Percentiles rank a stretch among this genome's conserved stretches.
These are phyloP conservation scores for Ormosia emarginata DNA, from an alignment of 306 rosid genomes.

Conservation along the genomic window DNA sequence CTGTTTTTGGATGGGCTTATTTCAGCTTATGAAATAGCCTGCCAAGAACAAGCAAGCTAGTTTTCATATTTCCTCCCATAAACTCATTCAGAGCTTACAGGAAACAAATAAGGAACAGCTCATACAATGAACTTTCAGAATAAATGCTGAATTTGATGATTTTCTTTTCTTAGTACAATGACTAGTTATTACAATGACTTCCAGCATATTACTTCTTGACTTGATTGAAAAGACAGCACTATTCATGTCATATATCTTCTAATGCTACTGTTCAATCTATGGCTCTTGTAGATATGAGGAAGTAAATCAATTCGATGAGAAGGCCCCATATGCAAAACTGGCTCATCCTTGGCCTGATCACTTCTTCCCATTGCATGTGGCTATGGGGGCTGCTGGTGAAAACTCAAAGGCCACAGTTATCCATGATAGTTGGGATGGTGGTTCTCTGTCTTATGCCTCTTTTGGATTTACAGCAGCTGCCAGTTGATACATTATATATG, in stretches of 20 bases:
- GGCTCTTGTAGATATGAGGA: constrained; percentile 5
- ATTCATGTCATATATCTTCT: not conserved
- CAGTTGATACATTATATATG: not conserved
- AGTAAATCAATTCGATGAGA: constrained; percentile 13
- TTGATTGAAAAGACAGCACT: not conserved
- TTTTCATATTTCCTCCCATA: no score
- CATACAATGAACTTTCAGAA: not conserved
- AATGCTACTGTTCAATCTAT: not conserved
- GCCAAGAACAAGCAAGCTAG: no score
- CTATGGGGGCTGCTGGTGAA: constrained; percentile 23
- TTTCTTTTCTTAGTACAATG: not conserved
- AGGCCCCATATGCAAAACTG: constrained; percentile 22
- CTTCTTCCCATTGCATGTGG: constrained; percentile 26
- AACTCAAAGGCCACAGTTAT: constrained; percentile 17
- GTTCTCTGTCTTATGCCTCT: constrained; percentile 17
- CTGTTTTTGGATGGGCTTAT: not conserved
- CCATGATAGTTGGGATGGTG: constrained; percentile 19
- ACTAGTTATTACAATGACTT: not conserved
- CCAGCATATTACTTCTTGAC: not conserved
- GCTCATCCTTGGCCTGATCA: constrained; percentile 24
- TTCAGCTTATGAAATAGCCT: no score
- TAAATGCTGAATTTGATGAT: not conserved
- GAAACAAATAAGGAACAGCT: not conserved
- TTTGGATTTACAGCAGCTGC: not conserved
- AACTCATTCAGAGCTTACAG: not conserved